These are phyloP conservation scores for Bidens hawaiensis DNA, from an alignment of 140 eudicot genomes.

Conservation along the genomic window DNA sequence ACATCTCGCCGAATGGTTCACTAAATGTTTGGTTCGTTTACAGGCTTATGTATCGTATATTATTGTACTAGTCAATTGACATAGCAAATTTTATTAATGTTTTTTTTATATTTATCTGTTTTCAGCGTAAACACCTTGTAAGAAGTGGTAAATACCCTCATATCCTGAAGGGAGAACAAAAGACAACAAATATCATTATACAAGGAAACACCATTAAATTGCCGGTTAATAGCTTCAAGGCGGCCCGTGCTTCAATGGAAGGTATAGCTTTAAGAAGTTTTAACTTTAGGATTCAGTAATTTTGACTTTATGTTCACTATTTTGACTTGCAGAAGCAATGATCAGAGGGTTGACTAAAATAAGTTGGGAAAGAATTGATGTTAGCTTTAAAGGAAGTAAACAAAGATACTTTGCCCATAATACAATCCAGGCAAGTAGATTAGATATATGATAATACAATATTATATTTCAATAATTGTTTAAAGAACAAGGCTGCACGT, in stretches of 20 bases:
- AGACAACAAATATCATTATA: conserved; percentile 23
- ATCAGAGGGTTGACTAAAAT: conserved; percentile 58
- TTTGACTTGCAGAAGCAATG: conserved; percentile 58
- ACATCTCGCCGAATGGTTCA: too few relatives aligned
- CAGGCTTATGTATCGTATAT: too few relatives aligned
- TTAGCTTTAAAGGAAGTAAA: conserved; percentile 72
- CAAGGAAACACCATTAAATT: conserved; percentile 25
- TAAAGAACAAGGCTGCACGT: neutral
- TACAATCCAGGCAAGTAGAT: conserved; percentile 89
- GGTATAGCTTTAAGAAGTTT: conserved; percentile 18
- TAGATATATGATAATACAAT: neutral
- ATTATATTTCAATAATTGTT: neutral
- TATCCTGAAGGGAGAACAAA: conserved; percentile 41
- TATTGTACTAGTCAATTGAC: too few relatives aligned
- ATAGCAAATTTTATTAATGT: neutral
- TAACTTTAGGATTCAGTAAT: neutral
- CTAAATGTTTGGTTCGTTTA: too few relatives aligned
- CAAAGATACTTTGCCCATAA: conserved; percentile 85
- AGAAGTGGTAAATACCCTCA: conserved; percentile 65
- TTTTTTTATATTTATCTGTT: conserved; percentile 7
- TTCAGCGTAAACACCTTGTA: conserved; percentile 51
- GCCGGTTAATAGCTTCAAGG: conserved; percentile 31
- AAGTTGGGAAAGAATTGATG: conserved; percentile 94
- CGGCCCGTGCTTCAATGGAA: conserved; percentile 52
- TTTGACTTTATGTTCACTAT: neutral